These are phyloP conservation scores for Candida insectalens DNA, from an alignment of 805 yeast genomes.

Conservation along the genomic window DNA sequence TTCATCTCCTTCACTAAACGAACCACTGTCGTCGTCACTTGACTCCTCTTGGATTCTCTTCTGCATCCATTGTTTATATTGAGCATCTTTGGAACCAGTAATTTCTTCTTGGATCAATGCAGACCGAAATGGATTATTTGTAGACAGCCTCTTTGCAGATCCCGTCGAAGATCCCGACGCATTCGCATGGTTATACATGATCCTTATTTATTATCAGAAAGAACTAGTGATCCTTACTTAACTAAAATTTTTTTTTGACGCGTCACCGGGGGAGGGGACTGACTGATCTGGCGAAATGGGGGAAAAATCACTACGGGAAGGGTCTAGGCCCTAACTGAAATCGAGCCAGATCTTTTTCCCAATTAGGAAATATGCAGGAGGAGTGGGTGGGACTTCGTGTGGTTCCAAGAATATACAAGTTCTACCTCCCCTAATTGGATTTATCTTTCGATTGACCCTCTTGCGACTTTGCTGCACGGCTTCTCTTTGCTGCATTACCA, in stretches of 20 bases:
- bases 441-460: too few species aligned
- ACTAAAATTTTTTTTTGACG: too few species aligned
- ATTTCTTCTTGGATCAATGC: slow-evolving; percentile 26
- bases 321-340: background rate
- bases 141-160: slow-evolving; percentile 38
- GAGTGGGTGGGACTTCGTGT: background rate
- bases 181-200: slow-evolving; percentile 24
- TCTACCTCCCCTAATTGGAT: too few species aligned
- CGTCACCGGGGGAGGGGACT: too few species aligned
- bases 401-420: background rate
- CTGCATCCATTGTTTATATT: slow-evolving; percentile 52
- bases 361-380: too few species aligned
- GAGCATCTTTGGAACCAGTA: slow-evolving; percentile 14
- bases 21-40: slow-evolving; percentile 29
- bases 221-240: too few species aligned
- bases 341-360: background rate
- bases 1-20: slow-evolving; percentile 17
- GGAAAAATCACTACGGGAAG: background rate
- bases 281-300: background rate
- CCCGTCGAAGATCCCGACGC: slow-evolving; percentile 26
- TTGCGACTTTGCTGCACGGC: slow-evolving; percentile 9
- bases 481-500: slow-evolving; percentile 18
- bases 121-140: slow-evolving; percentile 67
- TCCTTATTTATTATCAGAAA: background rate
- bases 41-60: slow-evolving; percentile 23